Evolutionary conservation across 192 early-diverging fungal species (phyloP).

Genomic region (Spizellomyces punctatus): DNA sequence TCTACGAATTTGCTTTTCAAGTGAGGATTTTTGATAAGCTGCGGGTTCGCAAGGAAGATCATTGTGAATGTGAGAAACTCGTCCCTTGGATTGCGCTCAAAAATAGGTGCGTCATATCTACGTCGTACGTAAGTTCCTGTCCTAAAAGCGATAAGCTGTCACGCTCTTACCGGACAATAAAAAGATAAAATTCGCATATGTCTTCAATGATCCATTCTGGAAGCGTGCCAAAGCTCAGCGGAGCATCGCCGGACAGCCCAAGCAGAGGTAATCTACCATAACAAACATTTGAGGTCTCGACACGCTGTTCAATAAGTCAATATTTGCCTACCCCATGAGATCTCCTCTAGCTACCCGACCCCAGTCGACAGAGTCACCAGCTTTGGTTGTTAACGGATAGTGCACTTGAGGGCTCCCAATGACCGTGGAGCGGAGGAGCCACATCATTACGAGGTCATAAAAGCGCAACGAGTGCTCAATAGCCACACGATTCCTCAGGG

Average conservation of each 20-base stretch:
- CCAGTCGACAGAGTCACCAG: constrained; percentile 31
- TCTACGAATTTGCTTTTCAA: constrained; percentile 93
- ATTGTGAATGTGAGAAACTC: constrained; percentile 68
- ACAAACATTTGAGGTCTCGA: neutral
- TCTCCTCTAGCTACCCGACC: constrained; percentile 42
- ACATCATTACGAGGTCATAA: constrained; percentile 89
- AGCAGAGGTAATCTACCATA: constrained; percentile 28
- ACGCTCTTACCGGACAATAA: constrained; percentile 61
- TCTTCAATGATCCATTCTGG: constrained; percentile 96
- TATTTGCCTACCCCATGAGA: constrained; percentile 8
- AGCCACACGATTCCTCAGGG: constrained; percentile 72
- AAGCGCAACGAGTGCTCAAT: constrained; percentile 72
- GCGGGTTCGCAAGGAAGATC: constrained; percentile 75
- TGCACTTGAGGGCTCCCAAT: constrained; percentile 25
- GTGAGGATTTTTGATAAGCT: constrained; percentile 91
- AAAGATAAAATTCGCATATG: constrained; percentile 77
- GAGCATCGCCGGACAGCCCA: constrained; percentile 59
- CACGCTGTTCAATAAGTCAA: neutral
- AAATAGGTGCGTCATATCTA: constrained; percentile 44
- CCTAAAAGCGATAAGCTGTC: neutral
- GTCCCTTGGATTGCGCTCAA: constrained; percentile 52
- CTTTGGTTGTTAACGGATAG: constrained; percentile 7
- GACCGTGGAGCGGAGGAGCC: constrained; percentile 72
- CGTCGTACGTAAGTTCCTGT: neutral
- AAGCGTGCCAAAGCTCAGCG: constrained; percentile 69